Evolutionary conservation across 257 asterid species (phyloP), one percentile per base, ranked within the genome.

Genomic region (Phtheirospermum japonicum): DNA sequence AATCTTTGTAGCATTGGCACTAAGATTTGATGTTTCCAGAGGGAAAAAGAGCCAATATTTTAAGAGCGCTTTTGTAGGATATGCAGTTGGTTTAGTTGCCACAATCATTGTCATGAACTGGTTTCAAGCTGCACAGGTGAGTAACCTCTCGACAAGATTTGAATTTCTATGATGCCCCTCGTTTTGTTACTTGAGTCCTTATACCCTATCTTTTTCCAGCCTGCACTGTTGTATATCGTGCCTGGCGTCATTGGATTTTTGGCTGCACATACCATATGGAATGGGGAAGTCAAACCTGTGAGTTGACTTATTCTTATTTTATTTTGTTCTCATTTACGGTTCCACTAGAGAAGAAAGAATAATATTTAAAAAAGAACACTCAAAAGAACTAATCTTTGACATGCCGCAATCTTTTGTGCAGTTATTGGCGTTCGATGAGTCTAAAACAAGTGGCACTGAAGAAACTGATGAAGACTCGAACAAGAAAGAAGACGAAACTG

Each of bases 71-170:
- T 92, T 89, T 78, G 71, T 82, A 50, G 99, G 99, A 70, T 89
- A 92, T 51, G 46, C 79, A 33, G 77, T 67, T 49, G 99, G 97
- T 70, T 71, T 92, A 70, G 70, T 84, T 53, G 79, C 76, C 36
- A 92, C 99, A 9, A 92, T 92, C 62, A 39, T 85, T 26, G 93
- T 89, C 63, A 92, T 92, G 99, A 92, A 89, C 77, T 92, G 99
- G 99, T 92, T 86, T 79, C 96, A 92, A 83, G 97, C 99, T 68
- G 99, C 96, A 64, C 99, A 92, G 83, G 99, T 86, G 57, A 45
- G 80, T 55, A 10, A 31, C 23, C 46, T 66, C 33, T 43, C 59
- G 14, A 32, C 56, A 6, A 39, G 62, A 68, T 52, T 32, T 37
- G 18, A 31, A 30, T 31, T 3, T 55, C 49, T 4, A 28, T 46